Base-by-base conservation (phyloP, 2,329 filamentous ascomycete genomes). In the Alternaria infectoria region DNA sequence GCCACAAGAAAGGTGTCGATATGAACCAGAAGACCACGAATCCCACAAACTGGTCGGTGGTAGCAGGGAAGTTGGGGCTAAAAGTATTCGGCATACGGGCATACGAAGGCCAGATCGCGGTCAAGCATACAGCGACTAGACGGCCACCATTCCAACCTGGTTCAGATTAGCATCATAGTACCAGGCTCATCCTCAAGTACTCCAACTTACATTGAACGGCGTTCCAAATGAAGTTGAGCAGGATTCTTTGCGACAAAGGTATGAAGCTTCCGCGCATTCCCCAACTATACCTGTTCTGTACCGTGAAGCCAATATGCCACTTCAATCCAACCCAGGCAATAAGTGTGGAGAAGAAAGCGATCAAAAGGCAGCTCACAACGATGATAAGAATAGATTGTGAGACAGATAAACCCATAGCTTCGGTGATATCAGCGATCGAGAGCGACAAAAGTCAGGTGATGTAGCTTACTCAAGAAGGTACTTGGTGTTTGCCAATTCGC, bases 201-300 rank as follows among this genome's bases (percentile, higher is more conserved):
- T 4, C 13, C 10, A 8, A 81, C 76, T 25, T 78, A 82, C 80
- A 84, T 65, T 85, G 83, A 0, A 84, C 75, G 5, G 83, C 81
- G 40, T 80, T 83, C 84, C 84, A 86, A 47, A 86, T 84, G 58
- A 86, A 85, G 67, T 85, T 85, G 9, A 86, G 76, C 52, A 86
- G 52, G 17, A 83, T 80, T 3, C 84, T 80, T 68, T 85, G 83
- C 7, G 82, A 63, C 15, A 85, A 72, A 0, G 84, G 83, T 30
- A 86, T 83, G 56, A 85, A 86, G 49, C 81, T 83, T 2, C 79
- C 84, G 28, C 81, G 77, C 72, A 85, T 70, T 4, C 84, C 84
- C 84, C 84, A 86, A 8, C 81, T 82, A 65, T 79, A 85, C 6
- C 84, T 78, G 65, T 84, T 85, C 68, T 85, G 83, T 13, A 85